Evolutionary conservation across 208 protist genomes (phyloP).

Genomic region (Leishmania tarentolae): DNA sequence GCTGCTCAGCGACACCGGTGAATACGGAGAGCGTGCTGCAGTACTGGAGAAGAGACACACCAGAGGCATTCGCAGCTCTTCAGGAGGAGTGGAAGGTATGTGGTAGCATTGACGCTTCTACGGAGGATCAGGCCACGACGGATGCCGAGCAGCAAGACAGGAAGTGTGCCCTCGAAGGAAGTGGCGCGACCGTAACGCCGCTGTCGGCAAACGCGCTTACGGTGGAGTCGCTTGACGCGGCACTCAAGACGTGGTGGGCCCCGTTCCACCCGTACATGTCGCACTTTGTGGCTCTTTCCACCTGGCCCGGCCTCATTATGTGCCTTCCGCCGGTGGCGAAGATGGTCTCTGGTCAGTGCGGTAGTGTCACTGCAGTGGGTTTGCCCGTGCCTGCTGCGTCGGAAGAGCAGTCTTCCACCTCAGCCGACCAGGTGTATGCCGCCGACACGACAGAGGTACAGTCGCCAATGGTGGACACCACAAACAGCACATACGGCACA

Average conservation of each 20-base stretch:
- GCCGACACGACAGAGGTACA: neutral
- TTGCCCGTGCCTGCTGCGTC: neutral
- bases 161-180: neutral
- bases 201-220: conserved; percentile 7
- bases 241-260: conserved; percentile 34
- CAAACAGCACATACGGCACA: conserved; percentile 18
- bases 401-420: neutral
- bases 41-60: conserved; percentile 27
- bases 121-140: neutral
- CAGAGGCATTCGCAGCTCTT: conserved; percentile 18
- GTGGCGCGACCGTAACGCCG: neutral
- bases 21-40: conserved; percentile 18
- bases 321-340: conserved; percentile 28
- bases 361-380: conserved; percentile 1
- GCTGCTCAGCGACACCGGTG: conserved; percentile 46
- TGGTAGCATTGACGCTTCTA: conserved; percentile 1
- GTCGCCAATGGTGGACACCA: conserved; percentile 8
- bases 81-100: conserved; percentile 12
- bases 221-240: conserved; percentile 21
- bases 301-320: conserved; percentile 57
- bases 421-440: neutral
- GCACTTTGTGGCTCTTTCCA: conserved; percentile 72
- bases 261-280: conserved; percentile 44
- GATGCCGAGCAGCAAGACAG: neutral
- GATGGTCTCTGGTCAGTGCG: conserved; percentile 9